Evolutionary conservation across 768 basidiomycete species (phyloP).

Genomic region (Coprinopsis strossmayeri): DNA sequence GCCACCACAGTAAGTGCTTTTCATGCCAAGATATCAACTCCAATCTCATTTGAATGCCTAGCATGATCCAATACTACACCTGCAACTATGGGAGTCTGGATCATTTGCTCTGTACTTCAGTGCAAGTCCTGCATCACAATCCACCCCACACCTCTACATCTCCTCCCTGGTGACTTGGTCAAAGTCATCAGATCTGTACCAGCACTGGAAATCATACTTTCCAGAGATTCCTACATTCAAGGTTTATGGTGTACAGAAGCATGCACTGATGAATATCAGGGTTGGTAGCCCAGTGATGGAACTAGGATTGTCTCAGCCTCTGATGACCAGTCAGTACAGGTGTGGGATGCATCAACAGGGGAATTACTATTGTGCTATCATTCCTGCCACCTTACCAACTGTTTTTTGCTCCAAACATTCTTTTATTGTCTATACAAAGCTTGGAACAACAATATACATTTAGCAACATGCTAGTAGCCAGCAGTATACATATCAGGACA

Average conservation of each 20-base stretch:
- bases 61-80: neutral
- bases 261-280: neutral
- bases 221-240: neutral
- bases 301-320: neutral
- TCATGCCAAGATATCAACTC: neutral
- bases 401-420: too few relatives aligned
- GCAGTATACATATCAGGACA: too few relatives aligned
- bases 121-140: conserved; percentile 1
- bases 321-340: neutral
- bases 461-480: too few relatives aligned
- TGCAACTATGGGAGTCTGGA: neutral
- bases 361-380: too few relatives aligned
- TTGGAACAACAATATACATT: too few relatives aligned
- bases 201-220: neutral
- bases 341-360: conserved; percentile 5
- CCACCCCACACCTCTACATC: conserved; percentile 5
- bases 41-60: neutral
- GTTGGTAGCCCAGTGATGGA: neutral
- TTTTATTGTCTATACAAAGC: too few relatives aligned
- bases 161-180: conserved; percentile 1
- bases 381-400: too few relatives aligned
- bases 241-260: neutral
- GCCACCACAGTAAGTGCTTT: neutral
- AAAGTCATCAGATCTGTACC: neutral
- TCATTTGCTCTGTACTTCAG: conserved; percentile 6